phyloP scores from a whole-genome alignment of 257 asterid genomes.

The Cordia subcordata region DNA sequence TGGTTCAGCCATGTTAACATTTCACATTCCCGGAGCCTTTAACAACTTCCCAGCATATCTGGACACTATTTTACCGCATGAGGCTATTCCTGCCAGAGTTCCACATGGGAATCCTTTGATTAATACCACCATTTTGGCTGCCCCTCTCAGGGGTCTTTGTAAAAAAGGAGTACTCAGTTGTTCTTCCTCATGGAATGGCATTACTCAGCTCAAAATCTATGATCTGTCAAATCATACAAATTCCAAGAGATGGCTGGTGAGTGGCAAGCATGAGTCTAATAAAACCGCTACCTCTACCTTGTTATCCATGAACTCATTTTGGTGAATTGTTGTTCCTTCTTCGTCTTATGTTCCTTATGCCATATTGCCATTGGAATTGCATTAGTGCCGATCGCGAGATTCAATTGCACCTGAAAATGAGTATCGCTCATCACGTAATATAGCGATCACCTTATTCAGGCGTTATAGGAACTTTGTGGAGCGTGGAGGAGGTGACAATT shows the following conservation, averaged over 20 bases:
- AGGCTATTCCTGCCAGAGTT: constrained; percentile 31
- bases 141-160: constrained; percentile 25
- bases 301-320: constrained; percentile 1
- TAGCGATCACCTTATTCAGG: constrained; percentile 86
- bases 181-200: constrained; percentile 33
- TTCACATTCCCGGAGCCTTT: constrained; percentile 39
- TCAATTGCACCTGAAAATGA: constrained; percentile 71
- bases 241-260: constrained; percentile 75
- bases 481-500: constrained; percentile 98
- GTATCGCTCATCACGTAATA: constrained; percentile 83
- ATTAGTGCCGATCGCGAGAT: constrained; percentile 73
- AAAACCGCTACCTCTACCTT: background rate
- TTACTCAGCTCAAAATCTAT: constrained; percentile 39
- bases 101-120: constrained; percentile 31
- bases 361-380: background rate
- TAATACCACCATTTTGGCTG: constrained; percentile 19
- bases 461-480: constrained; percentile 73
- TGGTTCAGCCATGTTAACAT: constrained; percentile 45
- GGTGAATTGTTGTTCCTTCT: background rate
- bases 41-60: constrained; percentile 32
- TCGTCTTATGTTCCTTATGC: constrained; percentile 1
- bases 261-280: constrained; percentile 1
- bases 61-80: constrained; percentile 43
- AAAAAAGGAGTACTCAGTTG: constrained; percentile 34
- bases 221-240: constrained; percentile 36